These are phyloP conservation scores for Gonium pectorale DNA, from an alignment of 139 green algal species.

Conservation along the genomic window DNA sequence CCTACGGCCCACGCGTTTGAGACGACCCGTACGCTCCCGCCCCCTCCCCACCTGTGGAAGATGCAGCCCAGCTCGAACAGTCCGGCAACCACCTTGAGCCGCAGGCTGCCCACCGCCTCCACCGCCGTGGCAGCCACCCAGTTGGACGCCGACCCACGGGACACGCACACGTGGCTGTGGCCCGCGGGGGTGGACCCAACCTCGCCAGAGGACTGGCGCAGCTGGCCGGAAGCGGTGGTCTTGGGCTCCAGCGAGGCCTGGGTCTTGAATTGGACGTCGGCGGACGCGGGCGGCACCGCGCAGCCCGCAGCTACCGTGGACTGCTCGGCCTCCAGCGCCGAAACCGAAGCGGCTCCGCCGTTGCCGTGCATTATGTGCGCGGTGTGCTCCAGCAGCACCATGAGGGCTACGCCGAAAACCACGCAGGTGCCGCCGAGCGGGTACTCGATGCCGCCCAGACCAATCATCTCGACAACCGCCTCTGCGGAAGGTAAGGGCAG, in stretches of 20 bases:
- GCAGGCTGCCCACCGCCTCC: slow-evolving; percentile 25
- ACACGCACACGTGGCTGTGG: slow-evolving; percentile 38
- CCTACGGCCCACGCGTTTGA: no score
- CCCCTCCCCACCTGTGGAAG: slow-evolving; percentile 32
- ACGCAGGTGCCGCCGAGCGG: slow-evolving; percentile 25
- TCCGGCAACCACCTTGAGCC: background rate
- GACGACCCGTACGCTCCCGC: background rate
- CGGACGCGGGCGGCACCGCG: no score
- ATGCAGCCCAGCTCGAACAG: slow-evolving; percentile 43
- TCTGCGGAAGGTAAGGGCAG: no score
- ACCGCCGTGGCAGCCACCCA: background rate
- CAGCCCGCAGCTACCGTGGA: no score
- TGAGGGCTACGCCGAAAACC: slow-evolving; percentile 14
- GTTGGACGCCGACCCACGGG: slow-evolving; percentile 6
- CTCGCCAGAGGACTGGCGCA: no score
- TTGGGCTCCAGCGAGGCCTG: no score
- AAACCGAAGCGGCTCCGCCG: background rate
- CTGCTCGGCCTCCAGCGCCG: no score
- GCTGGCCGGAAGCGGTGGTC: no score
- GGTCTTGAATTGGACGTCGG: no score
- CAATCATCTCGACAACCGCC: slow-evolving; percentile 12
- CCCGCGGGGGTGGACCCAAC: no score
- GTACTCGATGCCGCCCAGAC: slow-evolving; percentile 13
- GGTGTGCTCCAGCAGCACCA: slow-evolving; percentile 32
- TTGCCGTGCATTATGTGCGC: slow-evolving; percentile 23